A percentile compares a stretch with the other conserved stretches of the same genome.
These are phyloP conservation scores for Clonostachys rosea DNA, from an alignment of 2,329 filamentous ascomycete species.

Conservation along the genomic window DNA sequence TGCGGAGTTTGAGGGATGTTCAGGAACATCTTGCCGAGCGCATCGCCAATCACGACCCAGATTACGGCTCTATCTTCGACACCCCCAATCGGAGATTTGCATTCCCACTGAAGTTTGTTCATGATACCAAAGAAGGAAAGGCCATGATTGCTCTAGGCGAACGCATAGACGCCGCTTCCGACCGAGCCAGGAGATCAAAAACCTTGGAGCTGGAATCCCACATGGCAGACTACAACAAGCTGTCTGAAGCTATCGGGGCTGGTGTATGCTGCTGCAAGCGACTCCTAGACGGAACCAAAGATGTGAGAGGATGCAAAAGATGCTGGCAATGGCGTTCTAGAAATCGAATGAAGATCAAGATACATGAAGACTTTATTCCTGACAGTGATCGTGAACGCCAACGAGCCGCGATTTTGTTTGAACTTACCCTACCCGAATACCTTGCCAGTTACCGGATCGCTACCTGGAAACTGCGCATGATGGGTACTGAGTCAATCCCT, in stretches of 20 bases:
- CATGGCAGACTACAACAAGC: too few relatives aligned
- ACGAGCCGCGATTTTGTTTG: too few relatives aligned
- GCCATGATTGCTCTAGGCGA: too few relatives aligned
- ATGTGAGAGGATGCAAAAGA: neutral
- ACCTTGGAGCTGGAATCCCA: too few relatives aligned
- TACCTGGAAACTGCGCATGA: neutral
- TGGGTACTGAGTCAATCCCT: constrained; percentile 1
- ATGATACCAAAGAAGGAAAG: too few relatives aligned
- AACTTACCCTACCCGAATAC: too few relatives aligned
- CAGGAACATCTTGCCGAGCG: constrained; percentile 2
- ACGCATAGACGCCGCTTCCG: too few relatives aligned
- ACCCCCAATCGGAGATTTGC: constrained; percentile 14
- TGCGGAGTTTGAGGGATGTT: neutral
- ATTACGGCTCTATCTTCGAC: constrained; percentile 40
- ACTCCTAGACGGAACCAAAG: neutral
- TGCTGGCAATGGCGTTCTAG: neutral
- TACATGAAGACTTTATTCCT: neutral
- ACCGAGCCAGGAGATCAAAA: too few relatives aligned
- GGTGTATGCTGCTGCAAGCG: too few relatives aligned
- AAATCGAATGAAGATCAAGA: neutral
- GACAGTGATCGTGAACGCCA: neutral
- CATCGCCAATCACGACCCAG: constrained; percentile 7
- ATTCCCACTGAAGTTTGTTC: too few relatives aligned
- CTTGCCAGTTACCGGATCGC: too few relatives aligned
- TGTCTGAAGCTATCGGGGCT: too few relatives aligned